Conservation (phyloP, 2,329 filamentous ascomycete genomes). For the Didymella glomerata region DNA sequence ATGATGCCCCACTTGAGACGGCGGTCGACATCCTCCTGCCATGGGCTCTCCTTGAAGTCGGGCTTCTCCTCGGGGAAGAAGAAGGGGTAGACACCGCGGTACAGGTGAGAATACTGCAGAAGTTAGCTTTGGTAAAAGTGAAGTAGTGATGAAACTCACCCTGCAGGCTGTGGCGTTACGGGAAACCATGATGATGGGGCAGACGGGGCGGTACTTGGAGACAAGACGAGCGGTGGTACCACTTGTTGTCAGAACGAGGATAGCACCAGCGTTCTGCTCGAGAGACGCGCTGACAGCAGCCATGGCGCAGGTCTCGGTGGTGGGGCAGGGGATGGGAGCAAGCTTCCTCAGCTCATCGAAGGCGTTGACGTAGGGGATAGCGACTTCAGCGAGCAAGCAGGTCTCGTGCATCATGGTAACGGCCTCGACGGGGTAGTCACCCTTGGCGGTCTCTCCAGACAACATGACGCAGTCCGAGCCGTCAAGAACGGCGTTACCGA, state of each 20-base stretch:
- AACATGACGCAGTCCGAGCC: slow-evolving; percentile 99
- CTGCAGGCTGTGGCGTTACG: slow-evolving; percentile 83
- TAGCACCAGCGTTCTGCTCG: slow-evolving; percentile 94
- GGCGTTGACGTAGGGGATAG: slow-evolving; percentile 94
- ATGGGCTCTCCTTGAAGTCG: slow-evolving; percentile 90
- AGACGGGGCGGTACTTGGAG: slow-evolving; percentile 98
- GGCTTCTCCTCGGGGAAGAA: slow-evolving; percentile 92
- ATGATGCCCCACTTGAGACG: slow-evolving; percentile 97
- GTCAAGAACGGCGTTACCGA: slow-evolving; percentile 97
- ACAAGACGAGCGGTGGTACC: slow-evolving; percentile 93
- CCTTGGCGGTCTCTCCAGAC: slow-evolving; percentile 98
- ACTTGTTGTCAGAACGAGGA: slow-evolving; percentile 94
- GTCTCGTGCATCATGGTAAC: slow-evolving; percentile 99
- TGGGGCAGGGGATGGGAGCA: slow-evolving; percentile 82
- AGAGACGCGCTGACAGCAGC: slow-evolving; percentile 94
- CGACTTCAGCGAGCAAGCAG: slow-evolving; percentile 94
- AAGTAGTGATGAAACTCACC: slow-evolving; percentile 53
- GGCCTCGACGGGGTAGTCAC: slow-evolving; percentile 88
- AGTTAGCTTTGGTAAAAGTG: too few relatives aligned
- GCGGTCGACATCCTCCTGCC: slow-evolving; percentile 98
- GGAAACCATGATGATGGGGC: slow-evolving; percentile 99
- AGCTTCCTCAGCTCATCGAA: slow-evolving; percentile 94
- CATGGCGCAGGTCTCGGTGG: slow-evolving; percentile 95
- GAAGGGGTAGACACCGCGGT: slow-evolving; percentile 98
- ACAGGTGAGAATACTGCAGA: slow-evolving; percentile 81